Evolutionary conservation across 2,329 filamentous ascomycete species (phyloP).

Genomic region (Alternaria dauci): DNA sequence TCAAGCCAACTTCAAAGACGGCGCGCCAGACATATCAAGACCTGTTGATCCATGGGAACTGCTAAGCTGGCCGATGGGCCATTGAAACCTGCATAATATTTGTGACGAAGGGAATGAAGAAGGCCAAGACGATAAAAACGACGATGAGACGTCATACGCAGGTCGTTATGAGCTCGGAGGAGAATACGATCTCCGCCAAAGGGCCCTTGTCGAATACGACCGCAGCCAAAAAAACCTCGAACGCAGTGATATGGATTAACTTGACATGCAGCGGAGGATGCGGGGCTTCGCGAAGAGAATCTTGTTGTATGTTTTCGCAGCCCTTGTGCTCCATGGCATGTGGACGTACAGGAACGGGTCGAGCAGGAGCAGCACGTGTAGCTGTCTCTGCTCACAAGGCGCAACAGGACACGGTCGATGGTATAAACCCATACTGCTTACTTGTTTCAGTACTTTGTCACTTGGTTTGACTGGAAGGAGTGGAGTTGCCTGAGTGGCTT

Average conservation of each 20-base stretch:
- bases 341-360: not conserved
- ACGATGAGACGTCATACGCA: fast-evolving
- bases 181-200: fast-evolving
- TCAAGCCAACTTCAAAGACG: not conserved
- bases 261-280: not conserved
- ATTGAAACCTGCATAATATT: fast-evolving
- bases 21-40: not conserved
- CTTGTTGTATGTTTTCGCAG: not conserved
- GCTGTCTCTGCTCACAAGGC: not conserved
- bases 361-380: not conserved
- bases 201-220: not conserved
- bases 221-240: not conserved
- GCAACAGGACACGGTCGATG: not conserved
- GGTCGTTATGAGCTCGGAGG: fast-evolving
- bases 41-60: not conserved
- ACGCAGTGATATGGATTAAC: too few species aligned
- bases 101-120: not conserved
- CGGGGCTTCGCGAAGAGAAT: not conserved
- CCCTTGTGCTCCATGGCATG: not conserved
- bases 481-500: too few species aligned
- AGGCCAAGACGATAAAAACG: not conserved
- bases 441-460: not conserved
- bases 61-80: not conserved
- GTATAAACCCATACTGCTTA: not conserved
- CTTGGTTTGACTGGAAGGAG: not conserved